Evolutionary conservation across 805 yeast genomes (phyloP).

Genomic region (Nakazawaea holstii): DNA sequence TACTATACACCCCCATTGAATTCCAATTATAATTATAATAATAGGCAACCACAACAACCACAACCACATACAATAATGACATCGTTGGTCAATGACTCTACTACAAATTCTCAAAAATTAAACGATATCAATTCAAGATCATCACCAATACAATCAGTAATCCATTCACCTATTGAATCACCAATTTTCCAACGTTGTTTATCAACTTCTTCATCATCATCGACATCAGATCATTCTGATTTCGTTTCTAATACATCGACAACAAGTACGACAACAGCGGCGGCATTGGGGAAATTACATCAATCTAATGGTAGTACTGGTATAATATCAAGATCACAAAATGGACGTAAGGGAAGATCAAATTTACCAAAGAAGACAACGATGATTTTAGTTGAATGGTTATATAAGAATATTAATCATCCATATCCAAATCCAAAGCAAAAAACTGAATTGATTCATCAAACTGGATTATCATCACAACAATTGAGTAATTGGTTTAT

Average conservation of each 20-base stretch:
- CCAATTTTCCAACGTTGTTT: conserved; percentile 6
- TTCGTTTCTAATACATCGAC: not conserved
- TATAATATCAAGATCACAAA: conserved; percentile 11
- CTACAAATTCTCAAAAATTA: too few species aligned
- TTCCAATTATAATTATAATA: conserved; percentile 1
- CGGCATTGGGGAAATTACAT: too few species aligned
- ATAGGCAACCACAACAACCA: conserved; percentile 3
- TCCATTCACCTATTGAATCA: conserved; percentile 8
- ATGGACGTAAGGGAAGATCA: conserved; percentile 33
- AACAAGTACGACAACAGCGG: too few species aligned
- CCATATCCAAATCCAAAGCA: conserved; percentile 58
- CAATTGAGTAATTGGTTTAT: conserved; percentile 60
- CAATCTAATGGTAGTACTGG: not conserved
- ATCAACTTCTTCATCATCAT: conserved; percentile 4
- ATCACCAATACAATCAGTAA: conserved; percentile 19
- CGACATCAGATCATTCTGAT: not conserved
- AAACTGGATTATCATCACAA: conserved; percentile 53
- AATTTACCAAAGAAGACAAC: conserved; percentile 60
- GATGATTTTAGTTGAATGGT: conserved; percentile 45
- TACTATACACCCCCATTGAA: conserved; percentile 16
- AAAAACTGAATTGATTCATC: conserved; percentile 45
- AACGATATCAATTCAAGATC: conserved; percentile 8
- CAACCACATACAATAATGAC: conserved; percentile 13
- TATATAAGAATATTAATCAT: conserved; percentile 49
- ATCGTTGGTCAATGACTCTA: not conserved